Evolutionary conservation across 306 rosid genomes (phyloP).

Genomic region (Quercus cerris): DNA sequence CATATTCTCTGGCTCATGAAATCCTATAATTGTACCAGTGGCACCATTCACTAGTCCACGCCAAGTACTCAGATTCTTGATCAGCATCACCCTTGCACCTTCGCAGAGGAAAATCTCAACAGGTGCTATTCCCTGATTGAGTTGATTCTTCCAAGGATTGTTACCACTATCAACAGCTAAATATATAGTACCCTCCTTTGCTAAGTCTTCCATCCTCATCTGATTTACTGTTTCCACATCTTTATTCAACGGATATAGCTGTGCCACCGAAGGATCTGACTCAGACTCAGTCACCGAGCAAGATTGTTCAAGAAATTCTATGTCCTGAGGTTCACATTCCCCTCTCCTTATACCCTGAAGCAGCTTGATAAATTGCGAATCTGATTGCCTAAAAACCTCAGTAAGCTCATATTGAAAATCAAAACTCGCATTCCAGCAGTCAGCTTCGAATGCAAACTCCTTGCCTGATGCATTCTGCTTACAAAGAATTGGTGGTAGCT

Average conservation of each 20-base stretch:
- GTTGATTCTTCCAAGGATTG: slow-evolving; percentile 28
- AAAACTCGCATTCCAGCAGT: slow-evolving; percentile 53
- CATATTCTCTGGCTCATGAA: not conserved
- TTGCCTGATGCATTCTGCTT: not conserved
- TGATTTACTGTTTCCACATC: slow-evolving; percentile 44
- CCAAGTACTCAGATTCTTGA: slow-evolving; percentile 37
- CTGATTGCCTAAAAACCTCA: slow-evolving; percentile 51
- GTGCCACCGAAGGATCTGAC: slow-evolving; percentile 38
- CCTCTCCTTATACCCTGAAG: slow-evolving; percentile 56
- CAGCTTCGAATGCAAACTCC: slow-evolving; percentile 54
- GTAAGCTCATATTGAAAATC: slow-evolving; percentile 39
- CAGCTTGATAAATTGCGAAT: slow-evolving; percentile 33
- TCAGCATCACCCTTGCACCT: slow-evolving; percentile 62
- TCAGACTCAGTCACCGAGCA: slow-evolving; percentile 9
- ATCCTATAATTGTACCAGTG: slow-evolving; percentile 41
- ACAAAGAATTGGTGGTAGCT: slow-evolving; percentile 41
- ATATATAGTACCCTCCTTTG: slow-evolving; percentile 25
- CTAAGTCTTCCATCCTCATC: slow-evolving; percentile 33
- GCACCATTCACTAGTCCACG: slow-evolving; percentile 54
- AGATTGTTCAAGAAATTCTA: slow-evolving; percentile 24
- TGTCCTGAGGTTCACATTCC: slow-evolving; percentile 25
- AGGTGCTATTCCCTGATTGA: slow-evolving; percentile 35
- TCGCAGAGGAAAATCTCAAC: slow-evolving; percentile 30
- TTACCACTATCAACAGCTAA: slow-evolving; percentile 36
- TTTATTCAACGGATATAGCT: slow-evolving; percentile 39